Evolutionary conservation across 2,329 filamentous ascomycete genomes (phyloP).

Genomic region (Penicillium sp.): DNA sequence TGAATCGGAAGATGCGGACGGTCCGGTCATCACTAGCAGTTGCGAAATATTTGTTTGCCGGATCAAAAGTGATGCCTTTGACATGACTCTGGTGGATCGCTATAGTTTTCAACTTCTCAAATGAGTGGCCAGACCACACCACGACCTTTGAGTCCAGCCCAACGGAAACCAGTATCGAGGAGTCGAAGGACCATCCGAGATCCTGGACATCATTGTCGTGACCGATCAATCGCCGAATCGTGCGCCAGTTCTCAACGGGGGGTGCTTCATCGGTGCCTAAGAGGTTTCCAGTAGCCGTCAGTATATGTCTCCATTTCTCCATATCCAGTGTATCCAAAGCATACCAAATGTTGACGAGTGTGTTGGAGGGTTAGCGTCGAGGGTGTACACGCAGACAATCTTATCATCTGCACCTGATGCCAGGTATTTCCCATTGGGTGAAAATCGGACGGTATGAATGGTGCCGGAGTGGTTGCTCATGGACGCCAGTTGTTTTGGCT

Average conservation of each 20-base stretch:
- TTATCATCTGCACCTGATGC: constrained; percentile 98
- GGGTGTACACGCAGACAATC: constrained; percentile 94
- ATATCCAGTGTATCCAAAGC: constrained; percentile 21
- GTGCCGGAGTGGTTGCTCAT: constrained; percentile 98
- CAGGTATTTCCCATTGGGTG: constrained; percentile 88
- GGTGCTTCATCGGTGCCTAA: constrained; percentile 80
- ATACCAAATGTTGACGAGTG: constrained; percentile 76
- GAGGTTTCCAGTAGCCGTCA: constrained; percentile 11
- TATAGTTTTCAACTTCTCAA: constrained; percentile 94
- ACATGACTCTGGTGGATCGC: constrained; percentile 94
- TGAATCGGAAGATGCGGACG: constrained; percentile 95
- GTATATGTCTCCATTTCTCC: constrained; percentile 6
- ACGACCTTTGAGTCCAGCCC: constrained; percentile 97
- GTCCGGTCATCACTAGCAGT: constrained; percentile 95
- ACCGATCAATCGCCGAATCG: constrained; percentile 85
- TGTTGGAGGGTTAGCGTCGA: constrained; percentile 76
- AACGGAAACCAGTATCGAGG: constrained; percentile 91
- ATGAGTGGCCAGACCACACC: constrained; percentile 96
- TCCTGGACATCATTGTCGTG: constrained; percentile 99
- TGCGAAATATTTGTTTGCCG: constrained; percentile 98
- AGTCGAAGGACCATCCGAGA: constrained; percentile 93
- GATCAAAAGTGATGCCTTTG: constrained; percentile 97
- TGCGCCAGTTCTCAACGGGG: constrained; percentile 97
- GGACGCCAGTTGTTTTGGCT: constrained; percentile 89
- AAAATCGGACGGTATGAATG: constrained; percentile 96